Conservation (phyloP, 2,329 filamentous ascomycete species). For the Neoarthrinium moseri region DNA sequence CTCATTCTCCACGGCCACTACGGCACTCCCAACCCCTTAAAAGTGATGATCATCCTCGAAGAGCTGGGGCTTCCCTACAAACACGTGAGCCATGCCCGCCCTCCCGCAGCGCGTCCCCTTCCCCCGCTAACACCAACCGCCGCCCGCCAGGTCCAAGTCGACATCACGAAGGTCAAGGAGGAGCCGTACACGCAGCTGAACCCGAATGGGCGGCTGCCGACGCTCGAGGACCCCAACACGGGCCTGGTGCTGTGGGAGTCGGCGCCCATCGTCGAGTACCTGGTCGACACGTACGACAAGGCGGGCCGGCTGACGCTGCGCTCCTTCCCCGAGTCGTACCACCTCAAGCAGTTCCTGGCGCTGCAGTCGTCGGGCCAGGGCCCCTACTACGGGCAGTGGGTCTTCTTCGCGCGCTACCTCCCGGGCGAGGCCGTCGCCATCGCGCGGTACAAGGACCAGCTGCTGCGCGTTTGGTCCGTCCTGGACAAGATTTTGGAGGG, state of each 20-base stretch:
- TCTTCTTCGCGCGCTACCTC: conserved; percentile 37
- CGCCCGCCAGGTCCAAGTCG: too few relatives aligned
- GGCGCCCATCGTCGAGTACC: conserved; percentile 6
- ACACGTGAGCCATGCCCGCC: conserved; percentile 5
- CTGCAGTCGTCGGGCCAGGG: conserved; percentile 35
- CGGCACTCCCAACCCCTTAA: conserved; percentile 25
- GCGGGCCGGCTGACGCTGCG: conserved; percentile 14
- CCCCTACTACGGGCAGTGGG: conserved; percentile 45
- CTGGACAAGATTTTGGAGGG: conserved; percentile 13
- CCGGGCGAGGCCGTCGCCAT: conserved; percentile 24
- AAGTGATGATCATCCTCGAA: conserved; percentile 28
- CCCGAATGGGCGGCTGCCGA: conserved; percentile 8
- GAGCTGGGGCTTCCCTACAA: conserved; percentile 30
- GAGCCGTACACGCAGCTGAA: conserved; percentile 22
- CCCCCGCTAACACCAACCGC: too few relatives aligned
- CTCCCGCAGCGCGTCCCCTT: conserved; percentile 4
- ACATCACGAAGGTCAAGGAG: conserved; percentile 28
- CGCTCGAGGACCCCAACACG: conserved; percentile 5
- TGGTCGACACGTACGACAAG: conserved; percentile 31
- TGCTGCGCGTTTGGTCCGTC: conserved; percentile 15
- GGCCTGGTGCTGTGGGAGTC: conserved; percentile 8
- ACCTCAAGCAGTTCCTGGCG: conserved; percentile 41
- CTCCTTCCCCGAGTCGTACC: conserved; percentile 32
- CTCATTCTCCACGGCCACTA: too few relatives aligned
- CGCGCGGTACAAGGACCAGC: conserved; percentile 25